Conservation (phyloP, 495 filamentous ascomycete genomes). For the Achaetomiella virescens region DNA sequence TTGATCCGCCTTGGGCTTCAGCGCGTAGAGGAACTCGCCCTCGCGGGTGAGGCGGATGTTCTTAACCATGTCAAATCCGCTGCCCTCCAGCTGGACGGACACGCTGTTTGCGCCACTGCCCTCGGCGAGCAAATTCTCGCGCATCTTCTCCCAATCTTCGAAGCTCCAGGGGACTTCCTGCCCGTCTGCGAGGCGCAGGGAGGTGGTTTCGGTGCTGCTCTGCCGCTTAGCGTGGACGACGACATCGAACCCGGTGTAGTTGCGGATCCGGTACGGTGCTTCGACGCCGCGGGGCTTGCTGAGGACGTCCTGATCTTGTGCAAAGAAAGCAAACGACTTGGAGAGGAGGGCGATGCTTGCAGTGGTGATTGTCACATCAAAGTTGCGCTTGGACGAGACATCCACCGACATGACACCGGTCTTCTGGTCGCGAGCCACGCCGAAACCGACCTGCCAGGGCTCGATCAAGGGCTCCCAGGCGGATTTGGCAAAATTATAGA, state of each 20-base stretch:
- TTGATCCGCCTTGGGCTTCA: conserved; percentile 71
- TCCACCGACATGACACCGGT: conserved; percentile 77
- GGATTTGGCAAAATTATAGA: conserved; percentile 98
- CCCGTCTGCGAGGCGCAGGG: conserved; percentile 80
- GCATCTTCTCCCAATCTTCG: conserved; percentile 88
- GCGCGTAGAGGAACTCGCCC: conserved; percentile 80
- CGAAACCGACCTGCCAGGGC: conserved; percentile 90
- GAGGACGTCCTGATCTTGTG: conserved; percentile 83
- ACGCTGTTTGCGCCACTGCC: conserved; percentile 64
- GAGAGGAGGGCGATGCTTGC: conserved; percentile 89
- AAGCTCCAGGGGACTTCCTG: conserved; percentile 94
- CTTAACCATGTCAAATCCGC: conserved; percentile 83
- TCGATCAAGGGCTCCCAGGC: conserved; percentile 96
- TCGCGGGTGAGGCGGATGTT: conserved; percentile 89
- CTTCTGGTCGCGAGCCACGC: conserved; percentile 71
- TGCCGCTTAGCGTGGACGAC: conserved; percentile 71
- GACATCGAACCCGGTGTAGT: conserved; percentile 89
- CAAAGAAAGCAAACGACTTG: conserved; percentile 86
- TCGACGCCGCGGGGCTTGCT: conserved; percentile 89
- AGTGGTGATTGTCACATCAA: conserved; percentile 89
- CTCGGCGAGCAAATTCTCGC: conserved; percentile 84
- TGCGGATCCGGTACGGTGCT: conserved; percentile 87
- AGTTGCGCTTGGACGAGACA: conserved; percentile 74
- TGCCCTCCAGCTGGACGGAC: conserved; percentile 79
- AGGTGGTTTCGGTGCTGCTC: conserved; percentile 48